Conservation (phyloP, 1,284 basidiomycete species). For the Moesziomyces globuligerus region DNA sequence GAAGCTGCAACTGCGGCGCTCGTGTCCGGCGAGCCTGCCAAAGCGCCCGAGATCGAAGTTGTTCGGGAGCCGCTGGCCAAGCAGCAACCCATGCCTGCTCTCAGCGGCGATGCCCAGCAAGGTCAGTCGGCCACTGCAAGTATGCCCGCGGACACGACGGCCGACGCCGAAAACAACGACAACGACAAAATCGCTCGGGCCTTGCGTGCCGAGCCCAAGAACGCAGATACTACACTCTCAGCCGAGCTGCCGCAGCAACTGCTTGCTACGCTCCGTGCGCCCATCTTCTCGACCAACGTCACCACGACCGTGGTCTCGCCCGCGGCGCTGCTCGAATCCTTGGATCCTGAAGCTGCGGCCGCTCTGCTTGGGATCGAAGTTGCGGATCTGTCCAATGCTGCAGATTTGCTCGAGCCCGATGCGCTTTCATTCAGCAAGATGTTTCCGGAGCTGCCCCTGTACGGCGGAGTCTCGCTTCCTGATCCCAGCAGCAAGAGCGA, state of each 20-base stretch:
- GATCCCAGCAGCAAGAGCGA: conserved; percentile 66
- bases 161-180: background rate
- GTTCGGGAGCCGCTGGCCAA: conserved; percentile 40
- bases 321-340: conserved; percentile 49
- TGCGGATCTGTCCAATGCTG: conserved; percentile 34
- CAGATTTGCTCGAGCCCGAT: conserved; percentile 45
- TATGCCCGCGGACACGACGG: background rate
- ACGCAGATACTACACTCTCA: conserved; percentile 55
- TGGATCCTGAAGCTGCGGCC: conserved; percentile 55
- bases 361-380: conserved; percentile 55
- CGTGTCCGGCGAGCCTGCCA: conserved; percentile 42
- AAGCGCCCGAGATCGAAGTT: conserved; percentile 41
- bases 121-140: background rate
- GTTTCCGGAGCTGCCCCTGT: conserved; percentile 72
- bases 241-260: conserved; percentile 57
- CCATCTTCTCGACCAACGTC: conserved; percentile 61
- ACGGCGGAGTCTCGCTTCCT: conserved; percentile 57
- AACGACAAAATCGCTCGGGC: conserved; percentile 13
- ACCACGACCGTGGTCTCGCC: conserved; percentile 58
- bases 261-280: conserved; percentile 59
- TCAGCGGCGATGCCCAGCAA: conserved; percentile 9
- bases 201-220: conserved; percentile 28
- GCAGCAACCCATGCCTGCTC: conserved; percentile 44
- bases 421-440: conserved; percentile 53
- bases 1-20: conserved; percentile 42